Base-by-base conservation (phyloP, 1,139 yeast species). In the Sugiyamaella paludigena region DNA sequence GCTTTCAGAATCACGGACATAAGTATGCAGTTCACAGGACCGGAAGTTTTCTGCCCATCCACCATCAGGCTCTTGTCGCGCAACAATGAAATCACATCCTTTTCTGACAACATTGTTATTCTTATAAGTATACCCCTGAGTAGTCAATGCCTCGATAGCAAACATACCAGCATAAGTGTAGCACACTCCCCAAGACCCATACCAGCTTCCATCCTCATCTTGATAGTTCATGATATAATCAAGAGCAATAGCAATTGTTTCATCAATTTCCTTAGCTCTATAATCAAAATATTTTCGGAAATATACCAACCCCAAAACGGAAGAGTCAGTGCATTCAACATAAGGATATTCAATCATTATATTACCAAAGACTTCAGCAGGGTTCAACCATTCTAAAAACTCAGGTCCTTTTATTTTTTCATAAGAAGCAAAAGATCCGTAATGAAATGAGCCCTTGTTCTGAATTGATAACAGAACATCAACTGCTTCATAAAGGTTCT, bases 321-420 rank as follows among this genome's bases (percentile, higher is more conserved):
- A 83, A 0, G 98, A 89, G 66, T 94, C 98, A 0, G 98, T 89
- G 67, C 99, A 94, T 67, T 94, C 99, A 30, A 92, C 97, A 62
- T 94, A 94, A 0, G 98, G 98, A 65, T 87, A 92, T 65, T 94
- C 99, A 11, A 92, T 95, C 99, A 94, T 94, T 53, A 94, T 94
- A 59, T 92, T 89, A 53, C 95, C 96, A 70, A 94, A 94, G 0
- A 94, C 98, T 65, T 94, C 98, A 0, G 98, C 98, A 0, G 98
- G 98, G 60, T 92, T 92, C 55, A 94, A 72, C 43, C 70, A 63
- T 64, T 94, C 92, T 54, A 94, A 66, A 40, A 81, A 58, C n/a
- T 88, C 80, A 0, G 96, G 80, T 0, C 96, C 89, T 57, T 89
- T 83, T 54, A 88, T 92, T 49, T 74, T 77, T 65, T 94, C 99